A percentile compares a stretch with the other conserved stretches of the same genome.
Evolutionary conservation across 352 stramenopile species (phyloP).

Genomic region (Globisporangium nunn): DNA sequence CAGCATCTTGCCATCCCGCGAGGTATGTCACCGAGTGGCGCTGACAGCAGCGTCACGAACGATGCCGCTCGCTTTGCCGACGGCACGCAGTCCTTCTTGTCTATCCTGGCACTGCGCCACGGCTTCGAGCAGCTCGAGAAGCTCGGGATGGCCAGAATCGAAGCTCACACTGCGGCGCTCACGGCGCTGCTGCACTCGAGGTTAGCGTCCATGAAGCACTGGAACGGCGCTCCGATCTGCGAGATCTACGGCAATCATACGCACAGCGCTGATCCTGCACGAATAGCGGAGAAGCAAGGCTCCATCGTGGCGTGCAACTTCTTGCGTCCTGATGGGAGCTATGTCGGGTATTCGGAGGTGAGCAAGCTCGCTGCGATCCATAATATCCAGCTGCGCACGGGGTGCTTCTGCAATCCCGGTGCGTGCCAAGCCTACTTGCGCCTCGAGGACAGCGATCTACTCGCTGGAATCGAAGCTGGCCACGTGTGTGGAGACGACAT

Average conservation of each 20-base stretch:
- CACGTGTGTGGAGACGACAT: conserved; percentile 70
- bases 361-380: conserved; percentile 60
- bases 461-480: conserved; percentile 43
- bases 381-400: conserved; percentile 61
- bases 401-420: conserved; percentile 78
- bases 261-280: background rate
- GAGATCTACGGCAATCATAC: conserved; percentile 41
- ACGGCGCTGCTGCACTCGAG: conserved; percentile 28
- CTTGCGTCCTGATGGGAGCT: conserved; percentile 36
- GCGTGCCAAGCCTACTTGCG: conserved; percentile 62
- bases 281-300: conserved; percentile 13
- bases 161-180: conserved; percentile 41
- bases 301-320: conserved; percentile 67
- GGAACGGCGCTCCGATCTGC: conserved; percentile 38
- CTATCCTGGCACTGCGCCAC: conserved; percentile 48
- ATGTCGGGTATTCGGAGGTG: conserved; percentile 67
- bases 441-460: conserved; percentile 40
- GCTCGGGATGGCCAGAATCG: conserved; percentile 39
- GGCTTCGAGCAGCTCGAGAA: conserved; percentile 38
- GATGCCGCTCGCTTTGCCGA: conserved; percentile 38
- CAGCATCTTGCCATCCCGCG: conserved; percentile 29
- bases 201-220: conserved; percentile 35
- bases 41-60: background rate
- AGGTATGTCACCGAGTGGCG: conserved; percentile 10
- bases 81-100: conserved; percentile 61